Conservation (phyloP, 176 grass and related monocot genomes). For the Stipa capillata region DNA sequence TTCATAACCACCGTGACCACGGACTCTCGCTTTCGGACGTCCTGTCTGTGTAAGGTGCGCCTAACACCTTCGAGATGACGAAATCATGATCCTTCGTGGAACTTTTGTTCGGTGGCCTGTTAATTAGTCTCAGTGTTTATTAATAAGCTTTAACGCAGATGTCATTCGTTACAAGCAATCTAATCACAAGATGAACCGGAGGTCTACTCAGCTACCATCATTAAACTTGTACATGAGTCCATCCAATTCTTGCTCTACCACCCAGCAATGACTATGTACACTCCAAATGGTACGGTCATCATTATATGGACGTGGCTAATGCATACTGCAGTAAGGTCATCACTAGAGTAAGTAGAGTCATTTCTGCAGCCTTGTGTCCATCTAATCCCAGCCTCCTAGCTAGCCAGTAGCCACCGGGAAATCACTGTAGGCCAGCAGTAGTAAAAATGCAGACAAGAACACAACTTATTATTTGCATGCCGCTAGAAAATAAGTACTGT, state of each 20-base stretch:
- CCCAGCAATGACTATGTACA: neutral
- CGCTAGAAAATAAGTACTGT: neutral
- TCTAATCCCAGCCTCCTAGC: no score
- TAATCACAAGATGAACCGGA: neutral
- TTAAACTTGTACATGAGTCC: no score
- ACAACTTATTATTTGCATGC: neutral
- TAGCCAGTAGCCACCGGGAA: neutral
- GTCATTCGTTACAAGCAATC: neutral
- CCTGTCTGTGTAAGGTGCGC: constrained; percentile 39
- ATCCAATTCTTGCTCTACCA: neutral
- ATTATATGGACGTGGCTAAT: no score
- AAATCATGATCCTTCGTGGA: neutral
- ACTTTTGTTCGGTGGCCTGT: neutral
- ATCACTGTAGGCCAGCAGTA: neutral
- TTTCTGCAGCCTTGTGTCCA: no score
- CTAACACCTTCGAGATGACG: constrained; percentile 16
- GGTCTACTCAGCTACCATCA: neutral
- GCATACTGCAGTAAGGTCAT: neutral
- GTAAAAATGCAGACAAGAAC: neutral
- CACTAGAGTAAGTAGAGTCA: no score
- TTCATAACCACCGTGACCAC: constrained; percentile 29
- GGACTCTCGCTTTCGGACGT: constrained; percentile 15
- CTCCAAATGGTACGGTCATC: neutral
- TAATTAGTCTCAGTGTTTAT: neutral
- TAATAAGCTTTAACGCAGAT: neutral